Evolutionary conservation across 2,329 filamentous ascomycete species (phyloP).

Genomic region (Penicillium nordicum): DNA sequence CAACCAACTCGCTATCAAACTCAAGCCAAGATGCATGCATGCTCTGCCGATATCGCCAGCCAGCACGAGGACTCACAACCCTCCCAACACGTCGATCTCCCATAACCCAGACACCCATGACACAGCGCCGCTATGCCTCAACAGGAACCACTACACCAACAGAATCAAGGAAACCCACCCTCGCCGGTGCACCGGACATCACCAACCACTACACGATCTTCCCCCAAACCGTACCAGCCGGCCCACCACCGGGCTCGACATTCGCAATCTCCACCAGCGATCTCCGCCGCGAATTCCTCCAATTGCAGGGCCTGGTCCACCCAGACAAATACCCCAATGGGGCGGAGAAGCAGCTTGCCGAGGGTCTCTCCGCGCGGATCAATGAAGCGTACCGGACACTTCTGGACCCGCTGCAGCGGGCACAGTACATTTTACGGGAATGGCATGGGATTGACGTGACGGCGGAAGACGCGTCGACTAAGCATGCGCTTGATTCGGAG

Average conservation of each 20-base stretch:
- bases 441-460: slow-evolving; percentile 67
- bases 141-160: slow-evolving; percentile 11
- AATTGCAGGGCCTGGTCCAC: slow-evolving; percentile 62
- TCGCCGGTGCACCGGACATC: slow-evolving; percentile 33
- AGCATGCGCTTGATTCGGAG: slow-evolving; percentile 64
- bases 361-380: slow-evolving; percentile 75
- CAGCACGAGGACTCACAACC: not conserved
- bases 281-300: slow-evolving; percentile 80
- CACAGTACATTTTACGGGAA: slow-evolving; percentile 77
- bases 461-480: slow-evolving; percentile 69
- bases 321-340: slow-evolving; percentile 49
- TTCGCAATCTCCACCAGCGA: slow-evolving; percentile 70
- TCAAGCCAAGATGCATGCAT: slow-evolving; percentile 13
- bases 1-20: slow-evolving; percentile 7
- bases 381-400: slow-evolving; percentile 92
- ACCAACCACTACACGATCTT: slow-evolving; percentile 83
- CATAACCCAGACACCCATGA: not conserved
- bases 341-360: slow-evolving; percentile 58
- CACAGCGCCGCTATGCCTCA: slow-evolving; percentile 17
- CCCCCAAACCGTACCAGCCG: slow-evolving; percentile 69
- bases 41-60: slow-evolving; percentile 13
- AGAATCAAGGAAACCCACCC: not conserved
- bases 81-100: not conserved
- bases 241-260: slow-evolving; percentile 71
- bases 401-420: slow-evolving; percentile 69